Evolutionary conservation across 2,329 filamentous ascomycete species (phyloP).

Genomic region (Zasmidium cellare): DNA sequence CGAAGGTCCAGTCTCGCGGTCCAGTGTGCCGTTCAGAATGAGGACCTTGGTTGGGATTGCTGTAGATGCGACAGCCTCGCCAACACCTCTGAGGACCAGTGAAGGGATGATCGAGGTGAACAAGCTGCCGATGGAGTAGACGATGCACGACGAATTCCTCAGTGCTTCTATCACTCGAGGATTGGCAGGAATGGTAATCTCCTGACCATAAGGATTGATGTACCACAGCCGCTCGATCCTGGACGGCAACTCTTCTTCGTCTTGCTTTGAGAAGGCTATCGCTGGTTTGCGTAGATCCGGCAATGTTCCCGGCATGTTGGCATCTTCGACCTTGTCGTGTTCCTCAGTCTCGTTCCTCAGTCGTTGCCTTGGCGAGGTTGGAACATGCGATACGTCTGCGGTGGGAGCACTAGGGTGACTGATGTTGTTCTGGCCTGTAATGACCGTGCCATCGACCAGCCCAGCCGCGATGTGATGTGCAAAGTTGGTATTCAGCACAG

Average conservation of each 20-base stretch:
- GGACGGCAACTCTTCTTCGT: constrained; percentile 72
- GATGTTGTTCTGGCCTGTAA: constrained; percentile 91
- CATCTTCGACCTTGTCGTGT: constrained; percentile 72
- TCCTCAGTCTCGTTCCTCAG: constrained; percentile 46
- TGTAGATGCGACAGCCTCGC: constrained; percentile 56
- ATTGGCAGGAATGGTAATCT: constrained; percentile 83
- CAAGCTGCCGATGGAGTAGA: constrained; percentile 92
- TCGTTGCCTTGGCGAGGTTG: constrained; percentile 27
- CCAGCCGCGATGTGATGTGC: constrained; percentile 90
- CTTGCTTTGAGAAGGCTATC: constrained; percentile 75
- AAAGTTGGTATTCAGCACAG: constrained; percentile 92
- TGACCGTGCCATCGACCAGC: constrained; percentile 71
- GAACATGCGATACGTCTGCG: constrained; percentile 27
- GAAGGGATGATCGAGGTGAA: constrained; percentile 88
- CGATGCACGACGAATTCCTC: constrained; percentile 63
- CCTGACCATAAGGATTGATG: constrained; percentile 97
- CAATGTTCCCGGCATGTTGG: constrained; percentile 77
- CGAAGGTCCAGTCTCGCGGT: constrained; percentile 81
- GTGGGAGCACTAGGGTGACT: constrained; percentile 72
- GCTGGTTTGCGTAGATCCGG: constrained; percentile 78
- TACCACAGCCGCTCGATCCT: constrained; percentile 88
- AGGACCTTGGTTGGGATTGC: constrained; percentile 70
- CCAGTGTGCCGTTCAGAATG: constrained; percentile 78
- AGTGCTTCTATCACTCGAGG: constrained; percentile 74
- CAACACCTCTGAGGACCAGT: constrained; percentile 75